Evolutionary conservation across 2,329 filamentous ascomycete species (phyloP).

Genomic region (Colletotrichum tanaceti): DNA sequence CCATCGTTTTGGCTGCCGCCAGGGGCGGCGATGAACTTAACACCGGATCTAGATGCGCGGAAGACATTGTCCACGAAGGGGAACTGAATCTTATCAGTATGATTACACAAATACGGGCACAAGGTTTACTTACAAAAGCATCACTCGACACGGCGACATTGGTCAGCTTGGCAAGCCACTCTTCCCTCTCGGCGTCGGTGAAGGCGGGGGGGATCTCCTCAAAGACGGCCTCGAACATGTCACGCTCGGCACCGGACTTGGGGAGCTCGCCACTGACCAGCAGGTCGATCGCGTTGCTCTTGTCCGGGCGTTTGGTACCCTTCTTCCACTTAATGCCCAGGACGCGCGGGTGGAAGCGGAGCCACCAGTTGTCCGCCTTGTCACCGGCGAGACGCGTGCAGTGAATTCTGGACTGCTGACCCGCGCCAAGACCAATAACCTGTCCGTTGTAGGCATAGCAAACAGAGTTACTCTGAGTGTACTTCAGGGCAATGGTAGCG

Average conservation of each 20-base stretch:
- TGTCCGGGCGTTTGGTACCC: conserved; percentile 94
- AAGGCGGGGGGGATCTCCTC: conserved; percentile 88
- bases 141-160: conserved; percentile 92
- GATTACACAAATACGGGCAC: neutral
- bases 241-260: conserved; percentile 83
- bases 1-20: conserved; percentile 88
- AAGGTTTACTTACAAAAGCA: conserved; percentile 81
- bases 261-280: conserved; percentile 92
- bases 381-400: conserved; percentile 97
- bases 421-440: conserved; percentile 91
- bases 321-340: conserved; percentile 96
- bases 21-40: conserved; percentile 95
- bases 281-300: conserved; percentile 97
- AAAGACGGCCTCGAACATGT: conserved; percentile 88
- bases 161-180: conserved; percentile 85
- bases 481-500: conserved; percentile 97
- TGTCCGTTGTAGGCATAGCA: conserved; percentile 97
- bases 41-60: conserved; percentile 86
- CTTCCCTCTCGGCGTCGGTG: conserved; percentile 83
- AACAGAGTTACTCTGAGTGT: conserved; percentile 98
- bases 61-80: conserved; percentile 99
- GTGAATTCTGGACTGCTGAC: conserved; percentile 97
- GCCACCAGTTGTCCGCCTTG: conserved; percentile 99
- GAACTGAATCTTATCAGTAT: conserved; percentile 70
- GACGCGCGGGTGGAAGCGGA: conserved; percentile 94